Conservation (phyloP, 2,329 filamentous ascomycete species). For the Fusarium vanettenii region DNA sequence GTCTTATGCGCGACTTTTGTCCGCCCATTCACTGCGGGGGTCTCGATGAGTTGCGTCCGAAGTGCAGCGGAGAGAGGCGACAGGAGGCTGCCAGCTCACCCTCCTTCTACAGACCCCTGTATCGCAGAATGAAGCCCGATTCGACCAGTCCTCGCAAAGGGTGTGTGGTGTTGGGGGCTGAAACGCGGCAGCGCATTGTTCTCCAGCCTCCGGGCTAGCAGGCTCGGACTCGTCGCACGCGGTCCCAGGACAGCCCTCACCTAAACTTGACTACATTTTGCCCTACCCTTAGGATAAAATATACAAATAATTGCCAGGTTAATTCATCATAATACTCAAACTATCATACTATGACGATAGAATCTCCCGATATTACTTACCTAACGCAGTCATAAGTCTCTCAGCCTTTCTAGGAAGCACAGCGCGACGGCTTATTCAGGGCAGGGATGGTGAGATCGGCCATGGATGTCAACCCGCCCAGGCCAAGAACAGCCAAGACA, state of each 20-base stretch:
- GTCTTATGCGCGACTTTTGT: slow-evolving; percentile 42
- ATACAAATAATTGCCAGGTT: neutral
- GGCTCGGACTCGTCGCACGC: neutral
- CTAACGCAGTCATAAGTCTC: neutral
- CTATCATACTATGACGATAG: neutral
- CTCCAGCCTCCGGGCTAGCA: neutral
- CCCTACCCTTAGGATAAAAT: neutral
- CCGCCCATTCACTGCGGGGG: slow-evolving; percentile 12
- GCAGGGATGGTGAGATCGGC: slow-evolving; percentile 36
- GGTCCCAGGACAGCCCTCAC: neutral
- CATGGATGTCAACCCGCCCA: slow-evolving; percentile 21
- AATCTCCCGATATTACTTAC: neutral
- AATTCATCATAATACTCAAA: neutral
- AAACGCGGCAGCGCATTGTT: slow-evolving; percentile 33
- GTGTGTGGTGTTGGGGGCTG: slow-evolving; percentile 23
- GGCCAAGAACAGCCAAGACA: slow-evolving; percentile 13
- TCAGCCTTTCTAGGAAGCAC: neutral
- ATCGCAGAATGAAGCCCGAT: slow-evolving; percentile 22
- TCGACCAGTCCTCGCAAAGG: slow-evolving; percentile 29
- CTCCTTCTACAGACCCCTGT: slow-evolving; percentile 29
- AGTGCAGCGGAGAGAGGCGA: slow-evolving; percentile 28
- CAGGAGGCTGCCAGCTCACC: slow-evolving; percentile 36
- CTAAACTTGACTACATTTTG: neutral
- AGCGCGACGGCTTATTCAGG: slow-evolving; percentile 35
- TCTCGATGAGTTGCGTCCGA: slow-evolving; percentile 25